Conservation (phyloP, 2,329 filamentous ascomycete species). For the Colletotrichum costaricense region DNA sequence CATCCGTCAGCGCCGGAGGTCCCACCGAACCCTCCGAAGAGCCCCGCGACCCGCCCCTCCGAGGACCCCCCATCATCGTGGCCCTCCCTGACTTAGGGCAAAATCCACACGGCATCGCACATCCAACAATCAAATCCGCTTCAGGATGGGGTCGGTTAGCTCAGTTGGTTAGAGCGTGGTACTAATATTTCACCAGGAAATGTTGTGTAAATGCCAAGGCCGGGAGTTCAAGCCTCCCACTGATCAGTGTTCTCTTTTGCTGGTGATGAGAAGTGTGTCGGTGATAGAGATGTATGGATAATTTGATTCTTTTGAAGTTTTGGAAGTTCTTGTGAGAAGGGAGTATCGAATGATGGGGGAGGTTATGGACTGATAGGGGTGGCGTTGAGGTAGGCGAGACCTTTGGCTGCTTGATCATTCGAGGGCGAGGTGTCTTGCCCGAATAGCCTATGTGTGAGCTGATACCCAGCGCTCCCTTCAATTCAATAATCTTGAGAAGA, state of each 20-base stretch:
- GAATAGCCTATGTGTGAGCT: neutral
- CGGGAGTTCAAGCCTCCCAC: conserved; percentile 34
- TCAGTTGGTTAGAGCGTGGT: conserved; percentile 36
- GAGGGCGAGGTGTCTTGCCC: neutral
- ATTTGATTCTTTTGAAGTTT: neutral
- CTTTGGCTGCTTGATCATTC: neutral
- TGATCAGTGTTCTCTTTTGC: conserved; percentile 24
- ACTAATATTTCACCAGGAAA: conserved; percentile 28
- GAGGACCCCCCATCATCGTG: neutral
- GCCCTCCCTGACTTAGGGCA: conserved; percentile 22
- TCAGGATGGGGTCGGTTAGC: conserved; percentile 25
- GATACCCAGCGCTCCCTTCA: neutral
- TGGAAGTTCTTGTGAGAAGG: neutral
- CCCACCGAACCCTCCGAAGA: neutral
- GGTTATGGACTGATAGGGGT: neutral
- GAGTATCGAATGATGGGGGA: too few species aligned
- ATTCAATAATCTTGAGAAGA: too few species aligned
- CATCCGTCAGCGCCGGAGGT: neutral
- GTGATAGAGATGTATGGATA: neutral
- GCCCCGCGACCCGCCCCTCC: neutral
- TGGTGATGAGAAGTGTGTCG: neutral
- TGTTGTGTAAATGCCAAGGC: conserved; percentile 30
- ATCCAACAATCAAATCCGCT: neutral
- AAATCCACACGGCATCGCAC: neutral
- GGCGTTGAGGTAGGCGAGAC: neutral